Evolutionary conservation across 371 early-diverging fungal species (phyloP).

Genomic region (Syncephalastrum racemosum): DNA sequence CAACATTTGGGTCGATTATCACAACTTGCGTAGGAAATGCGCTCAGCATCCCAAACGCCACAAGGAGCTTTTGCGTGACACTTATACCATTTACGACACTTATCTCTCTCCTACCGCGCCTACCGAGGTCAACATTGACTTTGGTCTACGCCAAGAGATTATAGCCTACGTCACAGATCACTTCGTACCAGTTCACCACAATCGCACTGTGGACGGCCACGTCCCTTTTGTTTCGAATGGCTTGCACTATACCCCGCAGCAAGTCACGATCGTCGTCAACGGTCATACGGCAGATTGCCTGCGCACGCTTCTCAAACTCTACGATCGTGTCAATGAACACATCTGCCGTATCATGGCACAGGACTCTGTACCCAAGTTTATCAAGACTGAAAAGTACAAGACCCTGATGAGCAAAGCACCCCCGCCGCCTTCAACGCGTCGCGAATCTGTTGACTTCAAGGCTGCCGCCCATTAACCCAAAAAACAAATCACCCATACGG

Average conservation of each 20-base stretch:
- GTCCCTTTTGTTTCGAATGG: slow-evolving; percentile 28
- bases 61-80: slow-evolving; percentile 51
- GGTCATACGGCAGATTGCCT: slow-evolving; percentile 33
- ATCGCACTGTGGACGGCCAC: slow-evolving; percentile 13
- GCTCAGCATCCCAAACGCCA: slow-evolving; percentile 30
- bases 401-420: slow-evolving; percentile 11
- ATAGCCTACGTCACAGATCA: slow-evolving; percentile 11
- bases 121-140: slow-evolving; percentile 60
- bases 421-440: slow-evolving; percentile 1
- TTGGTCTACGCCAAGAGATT: slow-evolving; percentile 44
- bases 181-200: slow-evolving; percentile 8
- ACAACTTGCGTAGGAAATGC: slow-evolving; percentile 34
- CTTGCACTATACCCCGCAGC: slow-evolving; percentile 23
- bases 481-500: too few species aligned
- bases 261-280: slow-evolving; percentile 35
- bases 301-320: slow-evolving; percentile 47
- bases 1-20: slow-evolving; percentile 57
- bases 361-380: slow-evolving; percentile 77
- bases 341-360: slow-evolving; percentile 75
- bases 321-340: slow-evolving; percentile 67
- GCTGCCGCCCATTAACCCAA: too few species aligned
- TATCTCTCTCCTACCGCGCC: slow-evolving; percentile 57
- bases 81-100: slow-evolving; percentile 59
- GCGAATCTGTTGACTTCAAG: slow-evolving; percentile 3
- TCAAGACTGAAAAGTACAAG: slow-evolving; percentile 65